Percentiles rank a stretch among this genome's conserved stretches.
phyloP scores from a whole-genome alignment of 2,329 filamentous ascomycete species.

The Alternaria arbusti region DNA sequence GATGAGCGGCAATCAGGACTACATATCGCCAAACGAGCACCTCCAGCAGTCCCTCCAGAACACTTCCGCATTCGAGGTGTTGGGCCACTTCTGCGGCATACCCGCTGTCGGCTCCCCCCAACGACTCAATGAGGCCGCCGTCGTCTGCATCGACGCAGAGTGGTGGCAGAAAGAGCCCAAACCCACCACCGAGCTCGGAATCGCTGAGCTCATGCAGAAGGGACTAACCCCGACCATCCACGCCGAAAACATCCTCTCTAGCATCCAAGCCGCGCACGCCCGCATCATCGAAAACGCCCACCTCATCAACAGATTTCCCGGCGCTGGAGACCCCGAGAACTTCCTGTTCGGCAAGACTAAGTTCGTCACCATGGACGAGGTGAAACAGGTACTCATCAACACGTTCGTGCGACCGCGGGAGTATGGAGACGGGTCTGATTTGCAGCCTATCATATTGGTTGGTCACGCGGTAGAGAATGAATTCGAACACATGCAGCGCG shows the following conservation, averaged over 20 bases:
- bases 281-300: conserved; percentile 20
- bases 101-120: not conserved
- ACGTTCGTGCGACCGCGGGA: conserved; percentile 10
- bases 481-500: conserved; percentile 13
- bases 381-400: conserved; percentile 3
- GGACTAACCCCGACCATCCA: not conserved
- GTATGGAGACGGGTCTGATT: not conserved
- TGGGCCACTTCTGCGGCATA: conserved; percentile 15
- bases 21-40: not conserved
- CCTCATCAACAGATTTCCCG: conserved; percentile 16
- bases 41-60: not conserved
- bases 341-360: conserved; percentile 22
- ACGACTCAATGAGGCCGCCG: conserved; percentile 6
- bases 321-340: conserved; percentile 17
- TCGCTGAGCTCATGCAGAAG: conserved; percentile 16
- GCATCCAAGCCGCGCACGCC: conserved; percentile 17
- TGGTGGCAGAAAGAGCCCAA: conserved; percentile 24
- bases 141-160: conserved; percentile 19
- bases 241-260: conserved; percentile 13
- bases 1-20: not conserved
- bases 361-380: conserved; percentile 16
- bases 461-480: conserved; percentile 21
- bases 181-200: conserved; percentile 24
- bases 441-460: conserved; percentile 26
- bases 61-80: not conserved